Base-by-base conservation (phyloP, 306 rosid genomes). In the Fragaria nilgerrensis region DNA sequence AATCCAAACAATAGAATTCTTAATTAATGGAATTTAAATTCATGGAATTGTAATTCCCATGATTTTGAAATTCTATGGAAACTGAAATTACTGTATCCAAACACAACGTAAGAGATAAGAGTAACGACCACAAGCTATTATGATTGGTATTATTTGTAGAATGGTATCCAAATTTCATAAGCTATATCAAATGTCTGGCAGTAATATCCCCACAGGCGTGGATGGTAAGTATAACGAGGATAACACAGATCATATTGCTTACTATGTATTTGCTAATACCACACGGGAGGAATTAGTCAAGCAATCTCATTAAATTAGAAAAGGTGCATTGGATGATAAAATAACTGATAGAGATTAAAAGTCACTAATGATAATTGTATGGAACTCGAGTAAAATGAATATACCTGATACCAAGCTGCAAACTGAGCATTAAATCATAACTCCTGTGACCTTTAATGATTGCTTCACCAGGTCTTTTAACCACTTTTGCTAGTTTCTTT, bases 371-470 rank as follows among this genome's bases (percentile, higher is more conserved):
- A 52, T 13, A 13, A 68, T 5, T 9, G 9, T 25, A 49, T 36
- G 76, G 53, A 49, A 29, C 49, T 19, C 4, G 23, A 29, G 29
- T 39, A 68, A 34, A 44, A 67, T 66, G 70, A 63, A 48, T 71
- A 61, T 84, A 95, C 99, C 99, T 92, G 87, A 95, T 95, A 88
- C 99, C 99, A 20, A 95, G 97, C 87, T 95, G 99, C 89, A 95
- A 85, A 86, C 99, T 91, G 67, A 95, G 97, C 99, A 95, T 95
- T 78, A 95, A 84, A 81, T 95, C 99, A 49, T 95, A 95, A 80
- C 98, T 95, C 85, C 97, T 84, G 78, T 95, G 99, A 75, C 99
- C 99, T 84, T 95, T 95, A 75, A 95, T 88, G 84, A 95, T 95
- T 53, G 90, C 83, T 85, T 95, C 99, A 81, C 99, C 99, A 4